These are phyloP conservation scores for Mortierella sp. DNA, from an alignment of 371 early-diverging fungal species.

Conservation along the genomic window DNA sequence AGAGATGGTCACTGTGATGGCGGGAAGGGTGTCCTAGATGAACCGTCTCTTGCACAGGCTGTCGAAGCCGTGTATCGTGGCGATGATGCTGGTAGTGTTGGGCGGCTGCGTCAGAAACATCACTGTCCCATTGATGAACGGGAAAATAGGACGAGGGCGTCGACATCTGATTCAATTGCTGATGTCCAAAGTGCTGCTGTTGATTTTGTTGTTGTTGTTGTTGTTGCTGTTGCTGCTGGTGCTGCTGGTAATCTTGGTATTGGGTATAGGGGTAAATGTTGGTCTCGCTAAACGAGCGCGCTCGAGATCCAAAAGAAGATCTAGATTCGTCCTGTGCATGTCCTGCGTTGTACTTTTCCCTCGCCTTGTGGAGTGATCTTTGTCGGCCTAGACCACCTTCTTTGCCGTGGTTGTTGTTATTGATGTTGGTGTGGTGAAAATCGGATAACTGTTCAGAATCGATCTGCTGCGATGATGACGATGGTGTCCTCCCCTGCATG, in stretches of 20 bases:
- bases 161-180: background rate
- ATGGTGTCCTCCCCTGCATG: background rate
- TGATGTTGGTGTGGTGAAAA: background rate
- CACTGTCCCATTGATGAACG: conserved; percentile 4
- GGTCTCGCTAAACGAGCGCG: conserved; percentile 49
- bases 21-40: conserved; percentile 19
- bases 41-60: background rate
- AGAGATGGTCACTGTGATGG: conserved; percentile 26
- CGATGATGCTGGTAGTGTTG: background rate
- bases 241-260: conserved; percentile 16
- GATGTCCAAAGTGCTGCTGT: background rate
- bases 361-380: conserved; percentile 29
- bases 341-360: conserved; percentile 5
- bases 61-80: background rate
- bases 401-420: conserved; percentile 5
- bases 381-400: conserved; percentile 35
- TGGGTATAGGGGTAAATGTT: conserved; percentile 40
- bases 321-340: conserved; percentile 6
- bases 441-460: background rate
- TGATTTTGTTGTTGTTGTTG: conserved; percentile 13
- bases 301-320: conserved; percentile 25
- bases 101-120: background rate
- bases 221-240: conserved; percentile 18
- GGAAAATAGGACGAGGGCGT: background rate
- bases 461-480: background rate